phyloP scores from a whole-genome alignment of 2,329 filamentous ascomycete species.

The Penicillium sp. region DNA sequence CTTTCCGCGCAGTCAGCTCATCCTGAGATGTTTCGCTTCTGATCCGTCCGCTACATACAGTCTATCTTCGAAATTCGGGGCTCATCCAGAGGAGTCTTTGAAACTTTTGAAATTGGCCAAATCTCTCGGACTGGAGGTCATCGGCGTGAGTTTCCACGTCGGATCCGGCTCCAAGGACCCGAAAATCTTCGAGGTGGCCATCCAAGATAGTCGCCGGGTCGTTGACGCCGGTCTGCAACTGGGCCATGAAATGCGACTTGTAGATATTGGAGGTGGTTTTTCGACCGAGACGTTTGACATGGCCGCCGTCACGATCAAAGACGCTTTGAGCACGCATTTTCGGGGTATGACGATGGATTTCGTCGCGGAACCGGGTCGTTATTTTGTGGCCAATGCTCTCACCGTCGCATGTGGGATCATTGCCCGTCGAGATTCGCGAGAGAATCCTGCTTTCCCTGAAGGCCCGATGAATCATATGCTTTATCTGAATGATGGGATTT shows the following conservation, averaged over 20 bases:
- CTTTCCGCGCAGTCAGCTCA: not conserved
- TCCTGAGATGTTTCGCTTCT: not conserved
- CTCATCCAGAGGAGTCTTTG: not conserved
- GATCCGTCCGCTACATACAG: not conserved
- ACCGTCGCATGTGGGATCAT: not conserved
- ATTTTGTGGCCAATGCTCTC: not conserved
- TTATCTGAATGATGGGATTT: not conserved
- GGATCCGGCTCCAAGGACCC: not conserved
- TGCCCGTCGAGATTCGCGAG: not conserved
- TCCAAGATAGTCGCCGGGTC: not conserved
- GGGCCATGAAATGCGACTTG: not conserved
- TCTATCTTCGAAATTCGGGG: not conserved
- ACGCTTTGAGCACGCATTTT: not conserved
- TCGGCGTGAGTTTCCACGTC: not conserved
- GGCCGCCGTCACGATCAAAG: not conserved
- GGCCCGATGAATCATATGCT: not conserved
- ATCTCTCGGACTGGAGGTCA: not conserved
- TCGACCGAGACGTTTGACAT: not conserved
- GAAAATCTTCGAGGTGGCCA: not conserved
- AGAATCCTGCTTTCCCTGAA: not conserved
- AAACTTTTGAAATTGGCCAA: not conserved
- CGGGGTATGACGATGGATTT: not conserved
- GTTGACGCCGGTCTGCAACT: not conserved
- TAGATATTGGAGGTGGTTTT: not conserved
- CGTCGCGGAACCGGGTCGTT: not conserved